Percentiles rank a stretch among this genome's conserved stretches.
Conservation (phyloP, 768 basidiomycete species). For the Calvatia gigantea region DNA sequence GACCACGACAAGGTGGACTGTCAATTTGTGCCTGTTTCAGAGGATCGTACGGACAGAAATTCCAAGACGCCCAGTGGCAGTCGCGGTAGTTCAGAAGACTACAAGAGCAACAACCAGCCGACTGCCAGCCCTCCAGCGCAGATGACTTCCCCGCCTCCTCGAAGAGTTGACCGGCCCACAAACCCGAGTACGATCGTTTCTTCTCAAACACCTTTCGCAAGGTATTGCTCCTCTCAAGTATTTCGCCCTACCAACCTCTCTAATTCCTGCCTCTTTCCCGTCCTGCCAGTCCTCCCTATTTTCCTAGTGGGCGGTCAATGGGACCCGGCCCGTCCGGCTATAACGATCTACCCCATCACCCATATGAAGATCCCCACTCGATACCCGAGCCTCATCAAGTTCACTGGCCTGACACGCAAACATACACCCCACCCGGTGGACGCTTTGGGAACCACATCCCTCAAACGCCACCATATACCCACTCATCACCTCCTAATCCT, state of each 20-base stretch:
- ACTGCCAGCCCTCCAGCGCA: neutral
- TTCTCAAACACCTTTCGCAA: neutral
- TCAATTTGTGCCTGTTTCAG: constrained; percentile 38
- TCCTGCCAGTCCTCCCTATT: too few relatives aligned
- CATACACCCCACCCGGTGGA: too few relatives aligned
- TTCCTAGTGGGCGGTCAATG: too few relatives aligned
- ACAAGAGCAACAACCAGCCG: neutral
- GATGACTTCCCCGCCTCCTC: neutral
- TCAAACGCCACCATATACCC: neutral
- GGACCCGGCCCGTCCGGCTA: too few relatives aligned
- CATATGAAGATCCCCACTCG: too few relatives aligned
- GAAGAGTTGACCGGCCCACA: neutral
- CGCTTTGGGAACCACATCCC: neutral
- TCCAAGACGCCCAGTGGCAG: neutral
- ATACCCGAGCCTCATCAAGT: too few relatives aligned
- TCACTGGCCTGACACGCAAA: too few relatives aligned
- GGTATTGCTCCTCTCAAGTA: neutral
- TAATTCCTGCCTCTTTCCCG: too few relatives aligned
- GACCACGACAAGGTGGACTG: constrained; percentile 29
- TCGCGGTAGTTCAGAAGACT: constrained; percentile 4
- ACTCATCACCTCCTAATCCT: neutral
- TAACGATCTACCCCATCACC: too few relatives aligned
- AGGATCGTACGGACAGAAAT: constrained; percentile 17
- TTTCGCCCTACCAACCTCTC: too few relatives aligned
- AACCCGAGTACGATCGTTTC: neutral